Percentiles rank a stretch among this genome's conserved stretches.
Conservation (phyloP, 176 grass and related monocot species). For the Oryza rufipogon region DNA sequence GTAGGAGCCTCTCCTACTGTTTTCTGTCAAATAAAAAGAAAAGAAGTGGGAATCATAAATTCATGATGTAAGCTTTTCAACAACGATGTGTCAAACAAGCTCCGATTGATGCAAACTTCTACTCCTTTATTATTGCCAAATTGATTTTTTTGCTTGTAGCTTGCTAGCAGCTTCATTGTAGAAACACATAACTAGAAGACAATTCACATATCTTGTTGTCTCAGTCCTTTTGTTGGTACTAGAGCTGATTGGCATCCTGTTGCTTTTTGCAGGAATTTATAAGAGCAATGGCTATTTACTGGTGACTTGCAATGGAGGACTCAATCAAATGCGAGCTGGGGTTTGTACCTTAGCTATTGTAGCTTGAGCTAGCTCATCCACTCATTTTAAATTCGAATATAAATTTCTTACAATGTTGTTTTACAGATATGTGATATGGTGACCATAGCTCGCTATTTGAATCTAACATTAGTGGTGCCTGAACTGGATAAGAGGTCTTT, state of each 20-base stretch:
- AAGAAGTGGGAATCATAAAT: background rate
- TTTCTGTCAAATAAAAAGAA: no score
- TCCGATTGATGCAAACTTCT: background rate
- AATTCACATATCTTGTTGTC: constrained; percentile 6
- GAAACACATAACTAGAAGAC: background rate
- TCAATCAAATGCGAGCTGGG: constrained; percentile 98
- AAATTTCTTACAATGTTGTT: constrained; percentile 19
- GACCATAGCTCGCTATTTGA: constrained; percentile 81
- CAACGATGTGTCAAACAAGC: background rate
- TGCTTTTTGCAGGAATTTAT: constrained; percentile 68
- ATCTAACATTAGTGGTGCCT: constrained; percentile 85
- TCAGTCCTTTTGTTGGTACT: constrained; percentile 7
- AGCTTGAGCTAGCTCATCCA: background rate
- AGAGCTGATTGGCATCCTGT: constrained; percentile 17
- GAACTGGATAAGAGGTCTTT: constrained; percentile 98
- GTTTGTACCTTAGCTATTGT: constrained; percentile 50
- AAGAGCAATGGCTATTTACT: constrained; percentile 85
- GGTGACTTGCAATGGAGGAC: constrained; percentile 88
- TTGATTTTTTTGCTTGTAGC: constrained; percentile 10
- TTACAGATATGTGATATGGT: constrained; percentile 99
- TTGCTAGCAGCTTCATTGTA: background rate
- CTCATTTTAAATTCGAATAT: background rate
- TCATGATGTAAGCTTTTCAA: background rate
- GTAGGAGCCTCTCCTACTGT: no score
- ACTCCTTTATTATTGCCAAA: background rate